Evolutionary conservation across 306 rosid species (phyloP).

Genomic region (Senna tora): DNA sequence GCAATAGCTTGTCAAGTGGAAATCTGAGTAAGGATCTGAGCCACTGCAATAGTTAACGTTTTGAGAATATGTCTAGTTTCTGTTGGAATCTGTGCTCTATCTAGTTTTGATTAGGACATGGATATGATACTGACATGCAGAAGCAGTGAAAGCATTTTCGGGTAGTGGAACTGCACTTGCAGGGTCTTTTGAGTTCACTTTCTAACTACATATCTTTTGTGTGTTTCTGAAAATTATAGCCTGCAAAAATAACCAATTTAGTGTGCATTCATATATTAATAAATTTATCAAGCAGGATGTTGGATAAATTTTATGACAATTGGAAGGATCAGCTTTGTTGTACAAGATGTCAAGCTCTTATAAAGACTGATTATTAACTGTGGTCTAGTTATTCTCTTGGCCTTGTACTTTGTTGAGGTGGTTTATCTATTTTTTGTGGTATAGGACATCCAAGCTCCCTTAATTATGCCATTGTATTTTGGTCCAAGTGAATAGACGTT

Average conservation of each 20-base stretch:
- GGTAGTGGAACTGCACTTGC: conserved; percentile 40
- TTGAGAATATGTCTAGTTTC: neutral
- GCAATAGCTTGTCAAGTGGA: conserved; percentile 9
- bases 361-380: conserved; percentile 32
- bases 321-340: conserved; percentile 36
- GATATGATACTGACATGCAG: conserved; percentile 17
- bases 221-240: neutral
- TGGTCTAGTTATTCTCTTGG: conserved; percentile 33
- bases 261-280: conserved; percentile 12
- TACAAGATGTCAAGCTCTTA: conserved; percentile 31
- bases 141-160: conserved; percentile 18
- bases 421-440: conserved; percentile 8
- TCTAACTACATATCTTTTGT: neutral
- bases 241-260: conserved; percentile 7
- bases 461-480: conserved; percentile 35
- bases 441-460: conserved; percentile 41
- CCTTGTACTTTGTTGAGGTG: conserved; percentile 2
- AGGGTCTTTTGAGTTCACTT: conserved; percentile 34
- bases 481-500: conserved; percentile 50
- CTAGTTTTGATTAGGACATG: conserved; percentile 35
- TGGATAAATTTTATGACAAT: conserved; percentile 36
- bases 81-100: conserved; percentile 16
- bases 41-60: neutral
- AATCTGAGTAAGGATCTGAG: conserved; percentile 2
- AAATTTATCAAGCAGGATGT: conserved; percentile 40